Evolutionary conservation across 2,329 filamentous ascomycete genomes (phyloP).

Genomic region (Colletotrichum gloeosporioides): DNA sequence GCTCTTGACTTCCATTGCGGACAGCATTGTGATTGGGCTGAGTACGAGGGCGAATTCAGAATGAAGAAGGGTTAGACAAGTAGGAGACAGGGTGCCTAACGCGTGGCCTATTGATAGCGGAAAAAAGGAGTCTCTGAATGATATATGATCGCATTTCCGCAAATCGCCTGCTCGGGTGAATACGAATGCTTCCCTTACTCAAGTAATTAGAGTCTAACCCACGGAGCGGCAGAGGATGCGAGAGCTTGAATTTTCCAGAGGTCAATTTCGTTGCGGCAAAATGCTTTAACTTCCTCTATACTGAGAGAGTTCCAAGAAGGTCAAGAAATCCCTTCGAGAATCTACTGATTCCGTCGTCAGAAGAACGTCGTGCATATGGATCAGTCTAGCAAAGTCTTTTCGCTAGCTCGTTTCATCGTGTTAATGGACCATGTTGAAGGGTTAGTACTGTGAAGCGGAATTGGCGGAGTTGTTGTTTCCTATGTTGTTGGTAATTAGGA

Average conservation of each 20-base stretch:
- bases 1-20: background rate
- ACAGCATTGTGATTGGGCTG: background rate
- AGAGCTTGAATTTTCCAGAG: background rate
- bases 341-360: background rate
- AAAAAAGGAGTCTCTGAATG: background rate
- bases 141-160: background rate
- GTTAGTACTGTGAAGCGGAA: background rate
- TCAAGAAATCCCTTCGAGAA: background rate
- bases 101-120: background rate
- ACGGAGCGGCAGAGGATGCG: background rate
- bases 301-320: background rate
- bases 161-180: background rate
- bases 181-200: background rate
- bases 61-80: background rate
- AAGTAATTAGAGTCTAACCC: background rate
- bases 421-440: background rate
- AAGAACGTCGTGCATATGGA: background rate
- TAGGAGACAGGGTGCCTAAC: background rate
- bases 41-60: background rate
- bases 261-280: background rate
- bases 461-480: background rate
- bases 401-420: background rate
- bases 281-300: background rate
- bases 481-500: background rate
- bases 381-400: background rate